A percentile compares a stretch with the other conserved stretches of the same genome.
Evolutionary conservation across 2,329 filamentous ascomycete genomes (phyloP).

Genomic region (Xylaria sp.): DNA sequence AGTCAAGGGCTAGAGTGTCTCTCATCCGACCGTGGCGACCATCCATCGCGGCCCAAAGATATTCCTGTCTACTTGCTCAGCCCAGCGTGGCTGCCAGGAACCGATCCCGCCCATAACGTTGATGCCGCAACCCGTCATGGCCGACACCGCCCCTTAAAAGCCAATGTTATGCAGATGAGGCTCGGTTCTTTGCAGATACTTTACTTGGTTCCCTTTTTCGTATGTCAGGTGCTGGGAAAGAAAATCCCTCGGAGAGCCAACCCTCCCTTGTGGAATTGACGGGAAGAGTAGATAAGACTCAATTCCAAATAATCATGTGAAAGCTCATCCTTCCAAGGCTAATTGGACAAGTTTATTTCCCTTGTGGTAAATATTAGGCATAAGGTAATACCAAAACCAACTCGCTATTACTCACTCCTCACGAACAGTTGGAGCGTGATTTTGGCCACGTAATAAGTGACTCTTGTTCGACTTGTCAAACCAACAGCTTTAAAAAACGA

Average conservation of each 20-base stretch:
- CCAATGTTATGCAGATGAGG: conserved; percentile 20
- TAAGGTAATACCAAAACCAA: conserved; percentile 2
- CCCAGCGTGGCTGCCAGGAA: conserved; percentile 32
- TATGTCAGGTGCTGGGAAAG: conserved; percentile 18
- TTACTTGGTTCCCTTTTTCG: conserved; percentile 19
- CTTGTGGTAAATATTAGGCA: neutral
- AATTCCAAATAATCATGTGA: neutral
- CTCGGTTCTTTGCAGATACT: conserved; percentile 36
- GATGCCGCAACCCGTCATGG: conserved; percentile 34
- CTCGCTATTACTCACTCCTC: conserved; percentile 2
- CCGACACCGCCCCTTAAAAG: conserved; percentile 17
- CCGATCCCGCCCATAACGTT: conserved; percentile 36
- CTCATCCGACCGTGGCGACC: conserved; percentile 34
- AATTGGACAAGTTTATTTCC: neutral
- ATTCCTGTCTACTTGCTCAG: conserved; percentile 18
- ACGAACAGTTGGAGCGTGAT: neutral
- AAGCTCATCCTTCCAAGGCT: neutral
- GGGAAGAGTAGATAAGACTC: neutral
- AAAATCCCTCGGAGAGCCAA: conserved; percentile 13
- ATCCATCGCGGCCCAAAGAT: conserved; percentile 25
- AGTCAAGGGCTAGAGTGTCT: conserved; percentile 29
- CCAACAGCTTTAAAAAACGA: neutral
- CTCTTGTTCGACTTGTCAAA: neutral
- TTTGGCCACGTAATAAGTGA: neutral
- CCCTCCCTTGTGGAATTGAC: neutral